These are phyloP conservation scores for Epichloe gansuensis DNA, from an alignment of 2,329 filamentous ascomycete species.

Conservation along the genomic window DNA sequence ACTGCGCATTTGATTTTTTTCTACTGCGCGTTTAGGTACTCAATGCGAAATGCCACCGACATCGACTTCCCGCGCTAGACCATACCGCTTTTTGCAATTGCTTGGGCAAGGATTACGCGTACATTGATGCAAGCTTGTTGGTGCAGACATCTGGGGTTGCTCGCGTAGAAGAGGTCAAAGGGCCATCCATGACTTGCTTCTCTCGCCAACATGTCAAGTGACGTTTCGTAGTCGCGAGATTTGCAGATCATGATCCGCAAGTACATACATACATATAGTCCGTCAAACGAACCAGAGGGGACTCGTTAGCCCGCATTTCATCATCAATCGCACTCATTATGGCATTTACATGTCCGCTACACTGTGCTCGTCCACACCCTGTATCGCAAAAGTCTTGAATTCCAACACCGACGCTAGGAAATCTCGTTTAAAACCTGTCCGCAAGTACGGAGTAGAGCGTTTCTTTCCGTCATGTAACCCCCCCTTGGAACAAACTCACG, in stretches of 20 bases:
- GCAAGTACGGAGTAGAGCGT: too few species aligned
- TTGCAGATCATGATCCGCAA: too few species aligned
- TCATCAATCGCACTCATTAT: neutral
- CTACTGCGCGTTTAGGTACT: too few species aligned
- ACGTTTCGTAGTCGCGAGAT: neutral
- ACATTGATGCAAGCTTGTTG: neutral
- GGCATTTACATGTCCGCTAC: neutral
- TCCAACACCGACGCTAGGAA: neutral
- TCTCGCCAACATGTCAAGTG: neutral
- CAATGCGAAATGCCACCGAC: neutral
- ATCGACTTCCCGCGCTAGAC: neutral
- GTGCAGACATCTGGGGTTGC: neutral
- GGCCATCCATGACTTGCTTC: too few species aligned
- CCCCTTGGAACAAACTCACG: neutral
- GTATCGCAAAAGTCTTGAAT: neutral
- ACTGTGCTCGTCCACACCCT: neutral
- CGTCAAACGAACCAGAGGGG: neutral
- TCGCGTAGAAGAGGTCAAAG: neutral
- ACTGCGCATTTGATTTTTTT: too few species aligned
- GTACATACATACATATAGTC: neutral
- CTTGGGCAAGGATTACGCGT: neutral
- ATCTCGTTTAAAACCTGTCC: neutral
- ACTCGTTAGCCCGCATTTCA: neutral
- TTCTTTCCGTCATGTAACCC: neutral
- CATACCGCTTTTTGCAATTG: neutral